Evolutionary conservation across 768 basidiomycete genomes (phyloP), one percentile per base, ranked within the genome.

Genomic region (Cubamyces lactineus): DNA sequence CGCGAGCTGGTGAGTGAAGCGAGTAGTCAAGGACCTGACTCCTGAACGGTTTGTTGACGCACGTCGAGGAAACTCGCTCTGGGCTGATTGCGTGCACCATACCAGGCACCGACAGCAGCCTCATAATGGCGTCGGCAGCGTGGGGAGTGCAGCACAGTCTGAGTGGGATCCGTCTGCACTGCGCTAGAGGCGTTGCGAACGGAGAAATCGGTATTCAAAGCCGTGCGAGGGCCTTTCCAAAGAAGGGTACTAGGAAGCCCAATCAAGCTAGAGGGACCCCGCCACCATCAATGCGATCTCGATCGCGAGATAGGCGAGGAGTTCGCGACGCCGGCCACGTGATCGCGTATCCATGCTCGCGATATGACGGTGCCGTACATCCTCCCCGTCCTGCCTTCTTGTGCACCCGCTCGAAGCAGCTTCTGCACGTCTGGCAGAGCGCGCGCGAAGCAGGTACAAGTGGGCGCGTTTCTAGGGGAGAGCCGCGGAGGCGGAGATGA

Each of bases 311-410:
- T 53, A 63, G 47, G 57, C 62, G 57, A 53, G 40, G 8, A 51
- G 21, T 57, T 57, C 48, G 57, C 57, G 49, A 51, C 39, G 53
- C 11, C 17, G 19, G 2, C 8, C 62, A 63, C 62, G 62, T 63
- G 62, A 63, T 63, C 62, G 62, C 62, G 62, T 63, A 59, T 59
- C 55, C 9, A 51, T 30, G 53, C 41, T 3, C 28, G 28, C 28
- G 7, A 28, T 28, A 28, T 28, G 28, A 7, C 28, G 24, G 6
- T 23, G 48, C 48, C 42, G 42, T 43, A 16, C 48, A 26, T 19
- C 48, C 15, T 19, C 5, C 23, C 16, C 26, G 26, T 15, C 48
- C 26, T 49, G 6, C 5, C 34, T 34, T 34, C 34, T 34, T 9
- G 11, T 34, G 34, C 34, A 34, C 34, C 34, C 34, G 6, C 11